These are phyloP conservation scores for Eruca vesicaria DNA, from an alignment of 441 rosid genomes.

Conservation along the genomic window DNA sequence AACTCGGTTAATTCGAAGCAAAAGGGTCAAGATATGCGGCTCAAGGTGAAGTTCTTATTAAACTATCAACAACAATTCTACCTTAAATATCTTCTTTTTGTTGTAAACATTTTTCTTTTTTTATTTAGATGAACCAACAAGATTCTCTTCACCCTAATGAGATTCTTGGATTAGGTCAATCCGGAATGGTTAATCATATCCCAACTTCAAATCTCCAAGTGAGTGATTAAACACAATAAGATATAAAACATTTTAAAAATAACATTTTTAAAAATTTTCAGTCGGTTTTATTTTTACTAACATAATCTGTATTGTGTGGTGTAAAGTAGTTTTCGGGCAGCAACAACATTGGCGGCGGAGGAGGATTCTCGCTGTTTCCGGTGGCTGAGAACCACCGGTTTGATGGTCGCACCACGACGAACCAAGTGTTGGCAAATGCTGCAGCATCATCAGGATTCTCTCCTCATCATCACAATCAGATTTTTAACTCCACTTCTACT, in stretches of 20 bases:
- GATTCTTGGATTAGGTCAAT: conserved; percentile 33
- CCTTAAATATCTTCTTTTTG: background rate
- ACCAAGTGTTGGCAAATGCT: conserved; percentile 72
- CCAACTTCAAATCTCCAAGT: conserved; percentile 38
- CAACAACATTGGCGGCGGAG: conserved; percentile 68
- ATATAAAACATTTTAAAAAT: background rate
- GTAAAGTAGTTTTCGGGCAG: conserved; percentile 59
- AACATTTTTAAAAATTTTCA: too few species aligned
- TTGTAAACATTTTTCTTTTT: background rate
- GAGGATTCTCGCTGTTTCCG: conserved; percentile 63
- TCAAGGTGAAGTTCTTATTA: conserved; percentile 38
- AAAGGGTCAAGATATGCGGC: conserved; percentile 32
- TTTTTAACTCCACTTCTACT: conserved; percentile 28
- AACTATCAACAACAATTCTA: conserved; percentile 1
- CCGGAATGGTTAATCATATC: conserved; percentile 34
- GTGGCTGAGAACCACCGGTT: conserved; percentile 46
- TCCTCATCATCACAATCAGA: conserved; percentile 57
- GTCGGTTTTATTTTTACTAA: background rate
- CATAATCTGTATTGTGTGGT: background rate
- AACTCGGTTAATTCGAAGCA: conserved; percentile 52
- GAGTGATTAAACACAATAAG: background rate
- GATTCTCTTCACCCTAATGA: conserved; percentile 25
- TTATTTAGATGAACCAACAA: conserved; percentile 28
- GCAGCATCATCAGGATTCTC: conserved; percentile 99
- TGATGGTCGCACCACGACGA: conserved; percentile 48